Conservation (phyloP, 352 stramenopile species). For the Globisporangium parvum region DNA sequence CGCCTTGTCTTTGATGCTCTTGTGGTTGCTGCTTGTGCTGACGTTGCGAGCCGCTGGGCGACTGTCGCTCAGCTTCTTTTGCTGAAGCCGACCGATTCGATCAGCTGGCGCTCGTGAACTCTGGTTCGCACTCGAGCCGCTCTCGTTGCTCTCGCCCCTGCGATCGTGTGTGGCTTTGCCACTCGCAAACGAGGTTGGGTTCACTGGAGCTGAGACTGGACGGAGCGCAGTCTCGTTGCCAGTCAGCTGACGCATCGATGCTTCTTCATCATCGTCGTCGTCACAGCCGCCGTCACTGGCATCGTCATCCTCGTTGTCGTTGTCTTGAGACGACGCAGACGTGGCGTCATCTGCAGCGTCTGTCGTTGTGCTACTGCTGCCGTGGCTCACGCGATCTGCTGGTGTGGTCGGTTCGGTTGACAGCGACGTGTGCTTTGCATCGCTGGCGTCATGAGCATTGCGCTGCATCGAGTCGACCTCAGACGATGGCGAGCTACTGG, state of each 20-base stretch:
- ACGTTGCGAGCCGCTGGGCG: not conserved
- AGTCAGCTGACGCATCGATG: not conserved
- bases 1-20: not conserved
- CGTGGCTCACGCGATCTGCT: not conserved
- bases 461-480: not conserved
- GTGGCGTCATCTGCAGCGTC: constrained; percentile 10
- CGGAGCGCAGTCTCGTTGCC: constrained; percentile 1
- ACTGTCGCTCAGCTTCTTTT: not conserved
- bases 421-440: not conserved
- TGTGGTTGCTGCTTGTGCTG: not conserved
- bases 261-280: constrained; percentile 3
- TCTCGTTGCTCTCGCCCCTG: not conserved
- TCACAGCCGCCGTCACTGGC: not conserved
- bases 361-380: constrained; percentile 14
- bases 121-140: not conserved
- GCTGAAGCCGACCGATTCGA: not conserved
- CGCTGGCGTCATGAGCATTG: not conserved
- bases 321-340: not conserved
- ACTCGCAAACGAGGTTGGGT: not conserved
- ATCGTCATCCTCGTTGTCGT: not conserved
- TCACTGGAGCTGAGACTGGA: constrained; percentile 17
- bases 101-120: not conserved
- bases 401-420: not conserved
- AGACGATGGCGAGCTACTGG: not conserved
- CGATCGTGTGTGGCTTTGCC: not conserved